These are phyloP conservation scores for Spongispora temasekensis DNA, from an alignment of 1,284 basidiomycete genomes.

Conservation along the genomic window DNA sequence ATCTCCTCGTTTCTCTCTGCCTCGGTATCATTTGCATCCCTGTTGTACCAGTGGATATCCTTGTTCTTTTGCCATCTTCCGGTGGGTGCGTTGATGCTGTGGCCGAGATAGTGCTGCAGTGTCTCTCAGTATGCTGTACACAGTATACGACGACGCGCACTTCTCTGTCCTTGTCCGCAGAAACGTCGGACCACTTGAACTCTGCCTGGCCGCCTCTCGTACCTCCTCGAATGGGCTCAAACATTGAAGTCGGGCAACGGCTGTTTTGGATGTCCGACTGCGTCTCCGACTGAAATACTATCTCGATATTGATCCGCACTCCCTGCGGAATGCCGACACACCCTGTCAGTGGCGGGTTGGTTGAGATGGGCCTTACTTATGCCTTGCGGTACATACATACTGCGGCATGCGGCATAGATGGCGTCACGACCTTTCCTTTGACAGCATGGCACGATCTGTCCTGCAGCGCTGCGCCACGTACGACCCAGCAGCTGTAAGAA, in stretches of 20 bases:
- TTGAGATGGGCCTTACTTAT: too few relatives aligned
- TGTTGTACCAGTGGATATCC: conserved; percentile 90
- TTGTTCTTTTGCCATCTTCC: conserved; percentile 96
- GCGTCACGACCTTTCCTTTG: too few relatives aligned
- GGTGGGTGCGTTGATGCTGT: conserved; percentile 89
- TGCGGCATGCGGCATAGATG: too few relatives aligned
- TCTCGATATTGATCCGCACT: conserved; percentile 26
- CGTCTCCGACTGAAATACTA: conserved; percentile 24
- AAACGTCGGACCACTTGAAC: conserved; percentile 91
- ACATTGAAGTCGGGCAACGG: conserved; percentile 47
- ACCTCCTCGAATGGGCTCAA: conserved; percentile 80
- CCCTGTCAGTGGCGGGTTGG: neutral
- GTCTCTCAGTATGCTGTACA: conserved; percentile 4
- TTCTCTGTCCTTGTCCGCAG: conserved; percentile 89
- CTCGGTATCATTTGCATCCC: conserved; percentile 53
- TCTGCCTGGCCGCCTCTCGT: conserved; percentile 88
- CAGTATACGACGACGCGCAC: conserved; percentile 45
- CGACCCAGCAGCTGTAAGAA: too few relatives aligned
- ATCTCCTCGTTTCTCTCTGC: conserved; percentile 70
- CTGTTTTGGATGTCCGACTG: conserved; percentile 13
- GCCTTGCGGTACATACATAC: conserved; percentile 6
- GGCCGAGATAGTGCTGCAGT: conserved; percentile 82
- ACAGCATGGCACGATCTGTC: too few relatives aligned
- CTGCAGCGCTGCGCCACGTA: too few relatives aligned
- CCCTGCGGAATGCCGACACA: conserved; percentile 22